phyloP scores from a whole-genome alignment of 75 land plant genomes.

The Pinus taeda region DNA sequence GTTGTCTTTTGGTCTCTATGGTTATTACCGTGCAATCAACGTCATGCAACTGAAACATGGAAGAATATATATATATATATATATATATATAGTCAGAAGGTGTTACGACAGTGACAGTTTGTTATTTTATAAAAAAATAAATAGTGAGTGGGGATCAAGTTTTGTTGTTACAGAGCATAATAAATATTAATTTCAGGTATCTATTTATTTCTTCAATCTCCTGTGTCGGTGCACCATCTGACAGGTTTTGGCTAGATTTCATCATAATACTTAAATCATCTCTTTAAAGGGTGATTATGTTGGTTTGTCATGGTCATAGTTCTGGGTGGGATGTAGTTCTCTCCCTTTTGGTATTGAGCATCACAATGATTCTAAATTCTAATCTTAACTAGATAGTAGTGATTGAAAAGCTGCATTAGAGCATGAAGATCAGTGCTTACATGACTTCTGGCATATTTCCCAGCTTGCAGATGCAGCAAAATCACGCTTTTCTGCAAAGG shows the following conservation, averaged over 20 bases:
- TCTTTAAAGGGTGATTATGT: not conserved
- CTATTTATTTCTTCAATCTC: not conserved
- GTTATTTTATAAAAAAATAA: not conserved
- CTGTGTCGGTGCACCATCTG: not conserved
- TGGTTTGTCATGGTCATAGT: not conserved
- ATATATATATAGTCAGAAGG: too few species aligned
- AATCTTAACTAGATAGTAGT: not conserved
- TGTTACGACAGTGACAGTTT: too few species aligned
- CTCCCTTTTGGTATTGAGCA: not conserved
- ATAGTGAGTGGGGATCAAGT: not conserved
- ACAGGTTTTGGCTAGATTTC: not conserved
- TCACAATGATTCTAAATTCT: not conserved
- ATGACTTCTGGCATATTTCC: slow-evolving; percentile 1
- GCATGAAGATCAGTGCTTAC: not conserved
- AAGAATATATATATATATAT: too few species aligned
- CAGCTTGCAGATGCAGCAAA: slow-evolving; percentile 86
- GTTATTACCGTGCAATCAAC: too few species aligned
- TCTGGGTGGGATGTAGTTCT: not conserved
- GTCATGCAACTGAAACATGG: too few species aligned
- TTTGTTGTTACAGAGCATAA: not conserved
- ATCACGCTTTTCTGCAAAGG: slow-evolving; percentile 83
- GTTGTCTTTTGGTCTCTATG: too few species aligned
- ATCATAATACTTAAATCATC: not conserved
- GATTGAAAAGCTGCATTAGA: not conserved
- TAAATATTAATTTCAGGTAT: not conserved